phyloP scores from a whole-genome alignment of 768 basidiomycete species.

The Porphyrellus cyaneotinctus region DNA sequence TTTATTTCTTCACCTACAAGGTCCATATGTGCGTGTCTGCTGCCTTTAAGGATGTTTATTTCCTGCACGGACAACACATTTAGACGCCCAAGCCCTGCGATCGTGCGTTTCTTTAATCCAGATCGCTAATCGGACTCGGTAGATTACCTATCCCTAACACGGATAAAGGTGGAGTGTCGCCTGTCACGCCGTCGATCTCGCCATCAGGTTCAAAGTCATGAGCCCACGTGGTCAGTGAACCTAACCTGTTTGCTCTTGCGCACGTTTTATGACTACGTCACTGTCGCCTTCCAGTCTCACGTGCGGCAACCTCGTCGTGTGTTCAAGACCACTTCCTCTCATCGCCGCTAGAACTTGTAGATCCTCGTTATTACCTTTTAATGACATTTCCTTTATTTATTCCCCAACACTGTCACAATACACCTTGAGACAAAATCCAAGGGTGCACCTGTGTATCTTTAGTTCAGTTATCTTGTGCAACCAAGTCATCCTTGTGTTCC shows the following conservation, averaged over 20 bases:
- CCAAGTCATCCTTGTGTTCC: not conserved
- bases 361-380: not conserved
- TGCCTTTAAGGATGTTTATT: no score
- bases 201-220: slow-evolving; percentile 15
- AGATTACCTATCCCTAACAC: slow-evolving; percentile 16
- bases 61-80: not conserved
- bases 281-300: no score
- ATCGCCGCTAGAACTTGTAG: no score
- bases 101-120: not conserved
- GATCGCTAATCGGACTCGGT: slow-evolving; percentile 4
- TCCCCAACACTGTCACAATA: not conserved
- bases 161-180: slow-evolving; percentile 7
- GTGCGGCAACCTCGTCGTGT: no score
- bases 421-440: not conserved
- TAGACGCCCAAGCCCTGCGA: not conserved
- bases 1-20: not conserved
- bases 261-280: not conserved
- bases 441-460: not conserved
- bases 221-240: not conserved
- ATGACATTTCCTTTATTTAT: not conserved
- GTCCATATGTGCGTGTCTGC: no score
- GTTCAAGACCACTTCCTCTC: no score
- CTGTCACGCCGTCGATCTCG: slow-evolving; percentile 10
- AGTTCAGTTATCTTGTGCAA: not conserved
- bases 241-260: not conserved